These are phyloP conservation scores for Chaetothyriales sp. DNA, from an alignment of 2,329 filamentous ascomycete genomes.

Conservation along the genomic window DNA sequence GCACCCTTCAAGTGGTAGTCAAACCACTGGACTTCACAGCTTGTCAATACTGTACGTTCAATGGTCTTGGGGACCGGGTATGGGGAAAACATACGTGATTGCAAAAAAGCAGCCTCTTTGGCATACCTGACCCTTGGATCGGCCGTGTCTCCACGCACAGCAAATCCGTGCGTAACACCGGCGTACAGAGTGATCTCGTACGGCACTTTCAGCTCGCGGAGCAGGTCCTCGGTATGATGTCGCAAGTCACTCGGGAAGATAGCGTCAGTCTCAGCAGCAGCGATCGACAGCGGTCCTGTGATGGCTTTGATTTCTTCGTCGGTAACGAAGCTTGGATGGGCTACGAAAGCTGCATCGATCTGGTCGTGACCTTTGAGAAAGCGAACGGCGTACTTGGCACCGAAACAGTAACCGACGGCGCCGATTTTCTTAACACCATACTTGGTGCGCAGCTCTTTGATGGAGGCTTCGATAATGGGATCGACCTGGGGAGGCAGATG, in stretches of 20 bases:
- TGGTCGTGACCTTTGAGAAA: slow-evolving; percentile 43
- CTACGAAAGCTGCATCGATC: slow-evolving; percentile 57
- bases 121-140: slow-evolving; percentile 50
- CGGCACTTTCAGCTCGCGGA: slow-evolving; percentile 42
- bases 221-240: slow-evolving; percentile 51
- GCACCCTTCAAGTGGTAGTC: slow-evolving; percentile 36
- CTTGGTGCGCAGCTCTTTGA: slow-evolving; percentile 26
- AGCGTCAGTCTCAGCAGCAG: slow-evolving; percentile 48
- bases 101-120: slow-evolving; percentile 68
- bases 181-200: slow-evolving; percentile 71
- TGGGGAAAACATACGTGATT: slow-evolving; percentile 26
- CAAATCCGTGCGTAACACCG: slow-evolving; percentile 60
- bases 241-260: slow-evolving; percentile 54
- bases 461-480: slow-evolving; percentile 36
- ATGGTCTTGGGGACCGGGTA: neutral
- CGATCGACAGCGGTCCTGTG: slow-evolving; percentile 54
- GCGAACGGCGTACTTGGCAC: slow-evolving; percentile 50
- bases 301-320: slow-evolving; percentile 53
- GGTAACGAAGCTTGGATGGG: slow-evolving; percentile 64
- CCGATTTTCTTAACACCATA: slow-evolving; percentile 21
- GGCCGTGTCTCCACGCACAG: slow-evolving; percentile 51
- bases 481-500: slow-evolving; percentile 36
- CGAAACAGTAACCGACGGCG: slow-evolving; percentile 22
- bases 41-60: too few relatives aligned
- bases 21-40: slow-evolving; percentile 57